Base-by-base conservation (phyloP, 164 flowering plant species). In the Chimonanthus salicifolius region DNA sequence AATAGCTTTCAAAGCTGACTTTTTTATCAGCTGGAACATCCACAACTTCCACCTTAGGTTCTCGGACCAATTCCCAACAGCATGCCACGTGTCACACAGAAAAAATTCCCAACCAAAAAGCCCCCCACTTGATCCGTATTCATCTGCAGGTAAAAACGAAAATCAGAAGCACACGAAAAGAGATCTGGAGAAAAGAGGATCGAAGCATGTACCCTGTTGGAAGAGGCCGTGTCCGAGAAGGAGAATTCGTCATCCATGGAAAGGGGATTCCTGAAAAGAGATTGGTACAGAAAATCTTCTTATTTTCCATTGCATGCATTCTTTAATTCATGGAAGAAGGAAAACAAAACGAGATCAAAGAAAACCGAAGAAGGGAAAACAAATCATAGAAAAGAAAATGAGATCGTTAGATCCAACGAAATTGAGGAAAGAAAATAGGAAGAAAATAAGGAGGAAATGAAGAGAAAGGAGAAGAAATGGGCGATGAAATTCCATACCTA, bases 211-310 rank as follows among this genome's bases (percentile, higher is more conserved):
- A 33, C 33, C 33, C 33, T 33, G 33, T 33, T 33, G 60, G 68
- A 48, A 66, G 66, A 44, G 3, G 21, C 66, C 44, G 68, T 66
- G 11, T 66, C 68, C 68, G 68, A 66, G 47, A 43, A 66, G 6
- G 49, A 5, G 68, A 66, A 66, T 16, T 66, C 68, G 68, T 66
- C 68, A 15, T 66, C 68, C 68, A 66, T 66, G 15, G 16, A n/a
- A 43, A 66, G 49, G 15, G 13, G 68, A 45, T 33, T 66, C 68
- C 45, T 33, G 16, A 43, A 13, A 33, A 33, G 33, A 43, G 68
- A 65, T 5, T 44, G 47, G 2, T 16, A 21, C 45, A 3, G 10
- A 63, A 7, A 33, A 63, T 5, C 13, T 9, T 63, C 66, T 33
- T 63, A 63, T 45, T 65, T 15, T 9, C 48, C 16, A 65, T 45